phyloP scores from a whole-genome alignment of 2,329 filamentous ascomycete genomes.

The Passalora sequoiae region DNA sequence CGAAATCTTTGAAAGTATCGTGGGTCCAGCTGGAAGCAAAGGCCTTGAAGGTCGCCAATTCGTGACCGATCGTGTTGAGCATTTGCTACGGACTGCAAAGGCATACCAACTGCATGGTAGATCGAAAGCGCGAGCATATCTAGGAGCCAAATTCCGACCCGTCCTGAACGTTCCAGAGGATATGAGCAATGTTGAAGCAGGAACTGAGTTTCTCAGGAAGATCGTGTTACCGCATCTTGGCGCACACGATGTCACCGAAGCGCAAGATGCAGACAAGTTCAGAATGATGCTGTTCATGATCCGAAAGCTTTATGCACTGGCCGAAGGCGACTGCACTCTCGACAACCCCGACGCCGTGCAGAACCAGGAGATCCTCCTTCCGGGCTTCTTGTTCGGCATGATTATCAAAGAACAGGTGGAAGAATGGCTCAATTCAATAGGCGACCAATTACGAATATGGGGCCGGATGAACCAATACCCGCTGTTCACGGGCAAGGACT shows the following conservation, averaged over 20 bases:
- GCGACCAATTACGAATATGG: conserved; percentile 45
- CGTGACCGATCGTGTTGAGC: conserved; percentile 87
- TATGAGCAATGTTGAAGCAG: conserved; percentile 81
- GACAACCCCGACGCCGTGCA: conserved; percentile 97
- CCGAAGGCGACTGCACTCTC: conserved; percentile 83
- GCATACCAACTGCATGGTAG: conserved; percentile 78
- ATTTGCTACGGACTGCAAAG: conserved; percentile 90
- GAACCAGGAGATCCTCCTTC: conserved; percentile 90
- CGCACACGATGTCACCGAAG: conserved; percentile 73
- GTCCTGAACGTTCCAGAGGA: conserved; percentile 80
- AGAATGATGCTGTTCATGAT: conserved; percentile 93
- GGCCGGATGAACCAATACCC: conserved; percentile 47
- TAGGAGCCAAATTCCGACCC: conserved; percentile 86
- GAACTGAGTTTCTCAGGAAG: conserved; percentile 82
- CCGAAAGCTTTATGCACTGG: conserved; percentile 86
- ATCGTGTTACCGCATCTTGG: conserved; percentile 90
- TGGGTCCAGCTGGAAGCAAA: conserved; percentile 71
- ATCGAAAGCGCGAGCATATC: conserved; percentile 73
- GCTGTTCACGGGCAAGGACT: conserved; percentile 68
- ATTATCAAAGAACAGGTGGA: conserved; percentile 93
- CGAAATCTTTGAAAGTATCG: conserved; percentile 90
- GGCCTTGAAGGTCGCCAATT: conserved; percentile 79
- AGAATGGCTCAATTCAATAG: conserved; percentile 71
- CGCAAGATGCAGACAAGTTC: conserved; percentile 88
- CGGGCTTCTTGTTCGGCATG: conserved; percentile 90